These are phyloP conservation scores for Dactylellina leptospora DNA, from an alignment of 2,329 filamentous ascomycete species.

Conservation along the genomic window DNA sequence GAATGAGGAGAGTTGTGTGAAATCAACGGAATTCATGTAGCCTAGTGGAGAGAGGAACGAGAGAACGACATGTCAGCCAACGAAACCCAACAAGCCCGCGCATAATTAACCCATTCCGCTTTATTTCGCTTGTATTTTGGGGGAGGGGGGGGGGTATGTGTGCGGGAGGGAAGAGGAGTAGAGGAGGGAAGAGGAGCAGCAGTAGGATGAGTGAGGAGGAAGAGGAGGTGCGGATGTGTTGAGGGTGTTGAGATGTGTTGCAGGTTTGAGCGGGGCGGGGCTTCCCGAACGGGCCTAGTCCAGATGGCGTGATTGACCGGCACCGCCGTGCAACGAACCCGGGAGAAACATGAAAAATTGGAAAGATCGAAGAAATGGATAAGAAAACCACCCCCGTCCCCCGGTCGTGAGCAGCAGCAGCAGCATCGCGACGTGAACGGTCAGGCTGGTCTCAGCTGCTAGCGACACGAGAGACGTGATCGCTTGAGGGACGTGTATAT, in stretches of 20 bases:
- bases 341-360: no score
- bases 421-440: neutral
- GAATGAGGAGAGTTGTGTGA: conserved; percentile 45
- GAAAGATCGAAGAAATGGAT: neutral
- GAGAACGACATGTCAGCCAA: conserved; percentile 43
- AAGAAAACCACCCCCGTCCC: no score
- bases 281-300: conserved; percentile 19
- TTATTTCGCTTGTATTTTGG: neutral
- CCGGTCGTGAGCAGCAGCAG: neutral
- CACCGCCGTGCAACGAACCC: no score
- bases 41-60: conserved; percentile 32
- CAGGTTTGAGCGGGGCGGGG: conserved; percentile 11
- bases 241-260: conserved; percentile 35
- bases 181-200: neutral
- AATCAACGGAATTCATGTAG: conserved; percentile 52
- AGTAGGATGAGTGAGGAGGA: neutral
- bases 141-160: no score
- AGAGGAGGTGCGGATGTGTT: conserved; percentile 25
- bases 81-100: conserved; percentile 6
- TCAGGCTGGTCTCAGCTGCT: no score
- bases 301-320: conserved; percentile 45
- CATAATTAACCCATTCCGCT: conserved; percentile 21
- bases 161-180: no score
- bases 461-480: no score
- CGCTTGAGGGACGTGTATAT: no score